Evolutionary conservation across 2,329 filamentous ascomycete species (phyloP).

Genomic region (Dactylellina leptospora): DNA sequence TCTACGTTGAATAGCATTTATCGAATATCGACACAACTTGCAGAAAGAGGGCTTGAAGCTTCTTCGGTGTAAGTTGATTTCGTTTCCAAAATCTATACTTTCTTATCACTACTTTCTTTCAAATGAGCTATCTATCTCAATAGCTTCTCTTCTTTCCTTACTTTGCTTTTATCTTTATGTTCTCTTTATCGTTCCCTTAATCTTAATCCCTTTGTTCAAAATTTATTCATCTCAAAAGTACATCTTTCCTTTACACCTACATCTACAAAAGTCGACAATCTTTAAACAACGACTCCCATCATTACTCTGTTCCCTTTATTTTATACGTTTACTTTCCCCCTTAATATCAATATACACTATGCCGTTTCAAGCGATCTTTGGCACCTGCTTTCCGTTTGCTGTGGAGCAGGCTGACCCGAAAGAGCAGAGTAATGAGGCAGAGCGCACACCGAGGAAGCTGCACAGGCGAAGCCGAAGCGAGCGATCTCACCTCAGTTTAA

Average conservation of each 20-base stretch:
- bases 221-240: conserved; percentile 15
- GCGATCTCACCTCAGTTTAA: conserved; percentile 22
- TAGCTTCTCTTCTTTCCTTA: conserved; percentile 9
- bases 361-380: conserved; percentile 44
- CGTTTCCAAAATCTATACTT: neutral
- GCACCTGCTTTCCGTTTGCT: conserved; percentile 49
- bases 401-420: conserved; percentile 33
- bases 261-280: neutral
- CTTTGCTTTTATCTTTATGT: conserved; percentile 4
- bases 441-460: conserved; percentile 20
- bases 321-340: conserved; percentile 20
- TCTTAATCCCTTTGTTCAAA: neutral
- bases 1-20: conserved; percentile 13
- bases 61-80: conserved; percentile 37
- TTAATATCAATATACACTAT: conserved; percentile 21
- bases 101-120: neutral
- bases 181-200: conserved; percentile 5
- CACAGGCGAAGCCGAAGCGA: conserved; percentile 29
- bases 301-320: conserved; percentile 4
- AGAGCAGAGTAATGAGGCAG: conserved; percentile 22
- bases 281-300: conserved; percentile 2
- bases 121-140: too few relatives aligned
- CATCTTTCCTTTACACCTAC: conserved; percentile 11
- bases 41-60: conserved; percentile 41
- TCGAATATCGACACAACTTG: conserved; percentile 19